Evolutionary conservation across 192 early-diverging fungal genomes (phyloP), one percentile per base, ranked within the genome.

Genomic region (Gonapodya prolifera): DNA sequence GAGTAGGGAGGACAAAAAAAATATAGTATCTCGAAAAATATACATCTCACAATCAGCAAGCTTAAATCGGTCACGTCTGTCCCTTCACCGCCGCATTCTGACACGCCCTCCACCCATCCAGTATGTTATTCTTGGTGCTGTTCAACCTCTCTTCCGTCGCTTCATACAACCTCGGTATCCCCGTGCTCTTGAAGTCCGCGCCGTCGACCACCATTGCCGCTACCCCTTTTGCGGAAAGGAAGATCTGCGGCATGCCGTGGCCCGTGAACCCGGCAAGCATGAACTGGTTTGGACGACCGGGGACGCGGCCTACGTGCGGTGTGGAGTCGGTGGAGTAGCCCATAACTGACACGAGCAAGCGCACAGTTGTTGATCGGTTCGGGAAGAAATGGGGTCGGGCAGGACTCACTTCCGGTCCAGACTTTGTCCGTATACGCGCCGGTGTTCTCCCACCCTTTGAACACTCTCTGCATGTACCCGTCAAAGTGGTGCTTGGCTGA

Each of bases 201-300:
- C 45, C 45, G 8, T 61, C 45, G 8, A 61, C 23, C 45, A 61
- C 45, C 45, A 61, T 61, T 61, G 45, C 8, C 45, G 45, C 45
- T 23, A 61, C 45, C 8, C 45, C 45, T 23, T 61, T 61, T 61
- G 45, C 45, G 45, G 45, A 61, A 16, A 61, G 23, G 23, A 61
- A 61, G 45, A 61, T 61, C 45, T 61, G 78, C 70, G 86, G 82
- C 86, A 87, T 87, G 31, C 86, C 86, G 73, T 87, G 84, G 16
- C 86, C 86, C 33, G 30, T 76, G 75, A 81, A 86, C 34, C 84
- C 86, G 13, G 81, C 84, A 28, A 70, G 45, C 33, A 83, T 78
- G 34, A 74, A 84, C 79, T 82, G 75, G 69, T 71, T 71, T 61
- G 8, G 45, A 16, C 45, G 8, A 8, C 45, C 45, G 45, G 45